These are phyloP conservation scores for Podospora pseudoanserina DNA, from an alignment of 495 filamentous ascomycete species.

Conservation along the genomic window DNA sequence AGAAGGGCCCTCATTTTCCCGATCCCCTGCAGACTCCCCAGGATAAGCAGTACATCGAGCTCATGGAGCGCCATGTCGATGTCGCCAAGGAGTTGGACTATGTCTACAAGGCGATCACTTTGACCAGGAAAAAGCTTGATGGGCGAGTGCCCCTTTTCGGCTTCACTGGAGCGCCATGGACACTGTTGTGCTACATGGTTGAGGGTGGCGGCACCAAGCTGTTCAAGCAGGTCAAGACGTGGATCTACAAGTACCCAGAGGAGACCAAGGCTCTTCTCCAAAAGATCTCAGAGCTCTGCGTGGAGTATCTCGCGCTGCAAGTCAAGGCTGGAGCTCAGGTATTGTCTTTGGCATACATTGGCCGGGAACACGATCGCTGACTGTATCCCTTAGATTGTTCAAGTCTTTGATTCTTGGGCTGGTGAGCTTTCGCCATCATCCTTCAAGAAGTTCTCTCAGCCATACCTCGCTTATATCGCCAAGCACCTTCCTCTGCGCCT, in stretches of 20 bases:
- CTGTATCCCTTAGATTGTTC: slow-evolving; percentile 60
- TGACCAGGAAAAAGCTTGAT: slow-evolving; percentile 81
- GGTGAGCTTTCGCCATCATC: slow-evolving; percentile 81
- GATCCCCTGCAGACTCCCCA: slow-evolving; percentile 71
- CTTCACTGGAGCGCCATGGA: slow-evolving; percentile 98
- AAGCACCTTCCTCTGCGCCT: slow-evolving; percentile 68
- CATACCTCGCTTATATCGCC: slow-evolving; percentile 82
- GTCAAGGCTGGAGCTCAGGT: slow-evolving; percentile 86
- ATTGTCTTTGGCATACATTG: slow-evolving; percentile 8
- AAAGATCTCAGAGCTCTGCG: slow-evolving; percentile 88
- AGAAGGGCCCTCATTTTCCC: slow-evolving; percentile 92
- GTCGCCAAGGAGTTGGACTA: slow-evolving; percentile 82
- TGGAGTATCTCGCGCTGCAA: slow-evolving; percentile 89
- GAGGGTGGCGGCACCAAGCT: slow-evolving; percentile 94
- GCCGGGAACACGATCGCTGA: background rate
- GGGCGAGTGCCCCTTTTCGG: slow-evolving; percentile 90
- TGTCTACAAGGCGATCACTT: slow-evolving; percentile 89
- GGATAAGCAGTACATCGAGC: slow-evolving; percentile 72
- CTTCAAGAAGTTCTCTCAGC: slow-evolving; percentile 79
- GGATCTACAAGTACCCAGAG: slow-evolving; percentile 86
- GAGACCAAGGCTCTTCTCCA: slow-evolving; percentile 76
- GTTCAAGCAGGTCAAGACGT: slow-evolving; percentile 87
- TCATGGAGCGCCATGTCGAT: slow-evolving; percentile 75
- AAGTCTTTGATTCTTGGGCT: slow-evolving; percentile 99
- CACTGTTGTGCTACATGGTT: slow-evolving; percentile 95